A percentile compares a stretch with the other conserved stretches of the same genome.
Conservation (phyloP, 2,329 filamentous ascomycete species). For the Penicillium occitanis region DNA sequence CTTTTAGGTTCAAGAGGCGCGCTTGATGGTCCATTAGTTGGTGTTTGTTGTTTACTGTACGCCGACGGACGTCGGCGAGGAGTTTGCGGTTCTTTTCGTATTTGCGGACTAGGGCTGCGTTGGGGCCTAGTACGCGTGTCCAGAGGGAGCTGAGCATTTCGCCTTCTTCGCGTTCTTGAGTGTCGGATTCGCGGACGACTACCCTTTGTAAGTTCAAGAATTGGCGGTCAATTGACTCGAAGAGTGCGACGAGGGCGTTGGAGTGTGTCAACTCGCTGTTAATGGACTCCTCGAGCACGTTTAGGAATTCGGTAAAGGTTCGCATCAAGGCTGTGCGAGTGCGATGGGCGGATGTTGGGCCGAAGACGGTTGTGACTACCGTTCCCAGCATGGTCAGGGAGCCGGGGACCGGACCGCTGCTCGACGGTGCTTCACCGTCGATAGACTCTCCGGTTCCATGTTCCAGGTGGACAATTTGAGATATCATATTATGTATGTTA, state of each 20-base stretch:
- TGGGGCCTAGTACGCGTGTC: conserved; percentile 78
- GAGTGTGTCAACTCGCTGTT: conserved; percentile 78
- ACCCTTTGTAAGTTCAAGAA: conserved; percentile 85
- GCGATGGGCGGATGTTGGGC: conserved; percentile 75
- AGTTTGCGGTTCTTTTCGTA: conserved; percentile 87
- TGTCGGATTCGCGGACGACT: conserved; percentile 78
- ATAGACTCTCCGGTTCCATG: conserved; percentile 17
- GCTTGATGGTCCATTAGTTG: conserved; percentile 84
- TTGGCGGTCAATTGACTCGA: conserved; percentile 85
- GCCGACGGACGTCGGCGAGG: conserved; percentile 73
- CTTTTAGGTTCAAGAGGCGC: conserved; percentile 77
- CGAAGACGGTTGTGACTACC: conserved; percentile 71
- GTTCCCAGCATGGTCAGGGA: conserved; percentile 67
- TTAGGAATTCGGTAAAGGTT: conserved; percentile 84
- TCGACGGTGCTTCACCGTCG: conserved; percentile 7
- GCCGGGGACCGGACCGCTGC: conserved; percentile 27
- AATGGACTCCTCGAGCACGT: conserved; percentile 85
- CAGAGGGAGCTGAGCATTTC: conserved; percentile 82
- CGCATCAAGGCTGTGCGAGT: conserved; percentile 78
- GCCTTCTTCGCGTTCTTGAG: conserved; percentile 75
- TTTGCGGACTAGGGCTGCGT: conserved; percentile 74
- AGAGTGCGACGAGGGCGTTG: conserved; percentile 79
- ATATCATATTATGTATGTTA: conserved; percentile 78
- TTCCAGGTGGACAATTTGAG: conserved; percentile 50
- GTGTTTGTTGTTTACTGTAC: conserved; percentile 83